Evolutionary conservation across 805 yeast species (phyloP).

Genomic region (Suhomyces kilbournensis): DNA sequence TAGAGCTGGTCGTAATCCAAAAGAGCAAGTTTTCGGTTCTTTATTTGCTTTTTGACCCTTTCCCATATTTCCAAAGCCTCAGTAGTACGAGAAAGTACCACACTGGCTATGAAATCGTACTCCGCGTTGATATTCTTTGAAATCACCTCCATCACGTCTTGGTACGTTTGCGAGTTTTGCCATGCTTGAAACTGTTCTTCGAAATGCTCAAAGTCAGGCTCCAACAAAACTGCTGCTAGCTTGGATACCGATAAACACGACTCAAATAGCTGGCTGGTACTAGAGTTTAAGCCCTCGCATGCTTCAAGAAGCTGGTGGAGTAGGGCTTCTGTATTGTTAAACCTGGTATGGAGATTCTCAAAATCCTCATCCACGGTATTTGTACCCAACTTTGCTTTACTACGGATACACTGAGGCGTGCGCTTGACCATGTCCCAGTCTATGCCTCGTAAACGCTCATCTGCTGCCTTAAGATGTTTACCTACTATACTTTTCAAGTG

Average conservation of each 20-base stretch:
- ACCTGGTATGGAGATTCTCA: conserved; percentile 19
- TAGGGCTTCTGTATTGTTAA: conserved; percentile 17
- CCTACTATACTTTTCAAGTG: background rate
- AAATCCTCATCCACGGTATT: conserved; percentile 25
- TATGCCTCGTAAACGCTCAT: conserved; percentile 1
- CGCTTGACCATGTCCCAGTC: conserved; percentile 27
- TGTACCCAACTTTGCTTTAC: conserved; percentile 6
- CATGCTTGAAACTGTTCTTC: conserved; percentile 14
- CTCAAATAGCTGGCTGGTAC: background rate
- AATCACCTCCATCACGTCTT: conserved; percentile 13
- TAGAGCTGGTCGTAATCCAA: conserved; percentile 37
- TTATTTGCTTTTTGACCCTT: conserved; percentile 24
- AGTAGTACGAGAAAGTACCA: conserved; percentile 1
- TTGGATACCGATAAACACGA: background rate
- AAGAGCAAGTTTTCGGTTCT: conserved; percentile 29
- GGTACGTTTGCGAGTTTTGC: conserved; percentile 17
- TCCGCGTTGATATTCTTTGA: conserved; percentile 10
- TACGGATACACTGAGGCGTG: conserved; percentile 7
- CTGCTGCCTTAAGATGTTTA: background rate
- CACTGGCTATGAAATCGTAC: conserved; percentile 3
- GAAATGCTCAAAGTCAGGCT: background rate
- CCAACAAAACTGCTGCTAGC: background rate
- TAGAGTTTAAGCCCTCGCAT: background rate
- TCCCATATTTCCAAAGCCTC: conserved; percentile 16
- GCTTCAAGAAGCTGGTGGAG: conserved; percentile 12